phyloP scores from a whole-genome alignment of 345 rosid species.

The Eutrema yunnanense region DNA sequence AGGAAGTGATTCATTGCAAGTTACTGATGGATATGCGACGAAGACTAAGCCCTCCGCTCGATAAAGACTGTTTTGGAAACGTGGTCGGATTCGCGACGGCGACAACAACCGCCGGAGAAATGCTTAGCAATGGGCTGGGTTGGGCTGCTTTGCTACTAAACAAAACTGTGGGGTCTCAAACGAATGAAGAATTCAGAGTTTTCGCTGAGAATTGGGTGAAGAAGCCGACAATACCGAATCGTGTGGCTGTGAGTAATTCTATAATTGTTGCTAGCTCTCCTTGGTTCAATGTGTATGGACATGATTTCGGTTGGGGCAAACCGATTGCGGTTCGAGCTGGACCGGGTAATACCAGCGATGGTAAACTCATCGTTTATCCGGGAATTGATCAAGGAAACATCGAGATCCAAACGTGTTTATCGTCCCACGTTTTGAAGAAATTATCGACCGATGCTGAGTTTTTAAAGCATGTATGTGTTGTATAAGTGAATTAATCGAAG shows the following conservation, averaged over 20 bases:
- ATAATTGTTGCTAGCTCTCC: conserved; percentile 26
- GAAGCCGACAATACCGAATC: not conserved
- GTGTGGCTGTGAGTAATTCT: not conserved
- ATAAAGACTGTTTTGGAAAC: conserved; percentile 17
- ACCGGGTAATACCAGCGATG: conserved; percentile 10
- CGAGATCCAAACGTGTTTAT: conserved; percentile 30
- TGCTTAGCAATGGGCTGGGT: conserved; percentile 12
- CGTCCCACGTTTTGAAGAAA: conserved; percentile 1
- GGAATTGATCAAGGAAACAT: conserved; percentile 35
- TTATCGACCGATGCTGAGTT: conserved; percentile 20
- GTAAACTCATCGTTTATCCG: conserved; percentile 19
- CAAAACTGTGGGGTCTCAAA: conserved; percentile 14
- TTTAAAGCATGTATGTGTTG: not conserved
- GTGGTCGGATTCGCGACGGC: not conserved
- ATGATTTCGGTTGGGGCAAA: conserved; percentile 43
- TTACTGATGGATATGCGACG: conserved; percentile 18
- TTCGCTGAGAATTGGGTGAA: conserved; percentile 23
- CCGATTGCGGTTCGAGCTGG: conserved; percentile 31
- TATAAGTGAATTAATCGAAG: not conserved
- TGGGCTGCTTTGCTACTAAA: conserved; percentile 19
- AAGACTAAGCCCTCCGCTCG: conserved; percentile 16
- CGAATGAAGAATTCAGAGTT: conserved; percentile 6
- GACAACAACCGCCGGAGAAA: not conserved
- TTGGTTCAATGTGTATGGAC: conserved; percentile 34
- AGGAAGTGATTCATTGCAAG: conserved; percentile 9